phyloP scores from a whole-genome alignment of 2,329 filamentous ascomycete species.

The Orbilia quercus region DNA sequence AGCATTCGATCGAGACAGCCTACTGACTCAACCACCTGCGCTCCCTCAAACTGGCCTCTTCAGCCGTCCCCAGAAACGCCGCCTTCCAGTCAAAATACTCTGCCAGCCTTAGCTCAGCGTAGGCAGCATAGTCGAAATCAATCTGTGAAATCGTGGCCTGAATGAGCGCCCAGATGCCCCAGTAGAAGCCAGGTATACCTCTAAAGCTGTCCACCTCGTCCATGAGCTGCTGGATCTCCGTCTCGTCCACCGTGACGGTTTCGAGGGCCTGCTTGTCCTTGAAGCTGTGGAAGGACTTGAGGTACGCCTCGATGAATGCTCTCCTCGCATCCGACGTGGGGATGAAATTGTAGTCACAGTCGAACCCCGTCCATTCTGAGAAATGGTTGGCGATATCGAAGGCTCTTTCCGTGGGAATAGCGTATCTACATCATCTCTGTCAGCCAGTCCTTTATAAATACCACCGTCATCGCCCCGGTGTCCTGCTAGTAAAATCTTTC shows the following conservation, averaged over 20 bases:
- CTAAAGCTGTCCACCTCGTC: slow-evolving; percentile 87
- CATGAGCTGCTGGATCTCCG: slow-evolving; percentile 76
- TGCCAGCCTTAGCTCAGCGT: slow-evolving; percentile 84
- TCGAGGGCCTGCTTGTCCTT: slow-evolving; percentile 60
- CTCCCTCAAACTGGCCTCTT: slow-evolving; percentile 42
- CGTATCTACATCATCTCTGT: slow-evolving; percentile 69
- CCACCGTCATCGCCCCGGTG: neutral
- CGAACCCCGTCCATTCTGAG: slow-evolving; percentile 96
- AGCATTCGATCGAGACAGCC: neutral
- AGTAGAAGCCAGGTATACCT: slow-evolving; percentile 87
- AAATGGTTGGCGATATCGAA: slow-evolving; percentile 99
- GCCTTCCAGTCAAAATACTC: slow-evolving; percentile 93
- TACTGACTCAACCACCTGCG: slow-evolving; percentile 53
- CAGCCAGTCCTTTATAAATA: slow-evolving; percentile 9
- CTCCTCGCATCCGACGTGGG: slow-evolving; percentile 81
- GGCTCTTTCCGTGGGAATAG: slow-evolving; percentile 89
- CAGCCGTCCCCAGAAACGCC: slow-evolving; percentile 10
- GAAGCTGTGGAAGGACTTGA: slow-evolving; percentile 76
- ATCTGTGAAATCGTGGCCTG: slow-evolving; percentile 94
- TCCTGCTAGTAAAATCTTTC: neutral
- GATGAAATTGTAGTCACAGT: slow-evolving; percentile 87
- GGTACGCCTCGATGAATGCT: slow-evolving; percentile 85
- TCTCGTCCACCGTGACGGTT: slow-evolving; percentile 66
- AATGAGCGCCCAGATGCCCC: slow-evolving; percentile 96
- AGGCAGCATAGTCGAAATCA: slow-evolving; percentile 94